Evolutionary conservation across 352 stramenopile species (phyloP).

Genomic region (Globisporangium ultimum): DNA sequence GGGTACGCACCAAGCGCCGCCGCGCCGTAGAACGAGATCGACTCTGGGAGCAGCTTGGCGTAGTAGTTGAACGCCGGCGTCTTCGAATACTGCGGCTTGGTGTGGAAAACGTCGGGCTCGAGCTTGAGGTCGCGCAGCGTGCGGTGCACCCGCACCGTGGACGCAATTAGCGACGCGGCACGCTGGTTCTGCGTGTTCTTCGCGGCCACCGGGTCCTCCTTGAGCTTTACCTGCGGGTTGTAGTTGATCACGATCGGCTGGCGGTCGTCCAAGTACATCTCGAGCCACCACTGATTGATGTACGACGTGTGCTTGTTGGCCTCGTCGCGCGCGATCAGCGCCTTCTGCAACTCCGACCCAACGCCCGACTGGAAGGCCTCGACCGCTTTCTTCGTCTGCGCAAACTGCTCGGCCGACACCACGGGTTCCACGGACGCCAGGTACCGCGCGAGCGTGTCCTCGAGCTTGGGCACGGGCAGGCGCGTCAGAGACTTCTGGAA

Average conservation of each 20-base stretch:
- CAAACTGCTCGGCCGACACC: conserved; percentile 48
- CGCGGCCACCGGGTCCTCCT: conserved; percentile 67
- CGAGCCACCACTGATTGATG: conserved; percentile 92
- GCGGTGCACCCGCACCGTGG: conserved; percentile 75
- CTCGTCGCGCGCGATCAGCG: conserved; percentile 73
- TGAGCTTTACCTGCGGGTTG: conserved; percentile 90
- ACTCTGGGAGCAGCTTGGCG: conserved; percentile 78
- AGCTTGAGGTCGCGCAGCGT: conserved; percentile 80
- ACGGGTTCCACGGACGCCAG: conserved; percentile 75
- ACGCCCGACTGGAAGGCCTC: conserved; percentile 50
- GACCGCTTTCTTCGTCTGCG: conserved; percentile 51
- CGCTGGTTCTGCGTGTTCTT: conserved; percentile 87
- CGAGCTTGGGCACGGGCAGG: conserved; percentile 85
- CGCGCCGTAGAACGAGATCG: conserved; percentile 86
- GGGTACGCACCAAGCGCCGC: conserved; percentile 83
- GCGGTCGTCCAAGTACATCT: conserved; percentile 90
- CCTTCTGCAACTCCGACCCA: conserved; percentile 65
- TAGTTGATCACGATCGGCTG: conserved; percentile 88
- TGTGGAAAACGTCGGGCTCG: conserved; percentile 88
- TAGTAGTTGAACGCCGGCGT: conserved; percentile 80
- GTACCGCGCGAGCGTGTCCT: conserved; percentile 81
- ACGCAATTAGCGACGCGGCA: conserved; percentile 84
- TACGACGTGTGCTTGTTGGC: conserved; percentile 87
- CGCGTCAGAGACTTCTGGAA: conserved; percentile 85
- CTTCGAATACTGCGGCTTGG: conserved; percentile 79